Percentiles rank a stretch among this genome's conserved stretches.
These are phyloP conservation scores for Gentiana straminea DNA, from an alignment of 257 asterid species.

Conservation along the genomic window DNA sequence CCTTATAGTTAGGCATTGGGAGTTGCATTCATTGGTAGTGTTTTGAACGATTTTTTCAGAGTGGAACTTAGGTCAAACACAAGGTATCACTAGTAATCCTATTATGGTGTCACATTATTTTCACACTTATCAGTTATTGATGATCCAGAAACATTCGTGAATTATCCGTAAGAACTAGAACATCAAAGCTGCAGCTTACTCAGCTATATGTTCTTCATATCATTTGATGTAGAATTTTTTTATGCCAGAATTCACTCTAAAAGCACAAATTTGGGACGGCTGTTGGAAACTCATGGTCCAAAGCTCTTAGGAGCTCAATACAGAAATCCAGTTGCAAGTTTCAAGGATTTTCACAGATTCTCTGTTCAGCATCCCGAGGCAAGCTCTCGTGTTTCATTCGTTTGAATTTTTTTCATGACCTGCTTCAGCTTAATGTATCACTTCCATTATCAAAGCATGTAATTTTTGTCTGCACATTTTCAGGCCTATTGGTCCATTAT, in stretches of 20 bases:
- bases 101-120: background rate
- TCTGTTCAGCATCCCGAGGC: constrained; percentile 83
- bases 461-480: constrained; percentile 1
- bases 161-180: too few species aligned
- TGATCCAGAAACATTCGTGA: too few species aligned
- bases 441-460: background rate
- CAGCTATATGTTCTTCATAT: too few species aligned
- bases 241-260: constrained; percentile 41
- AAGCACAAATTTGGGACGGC: constrained; percentile 69
- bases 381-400: constrained; percentile 10
- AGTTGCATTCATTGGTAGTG: background rate
- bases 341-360: constrained; percentile 55
- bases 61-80: background rate
- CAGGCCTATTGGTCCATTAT: constrained; percentile 74
- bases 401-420: background rate
- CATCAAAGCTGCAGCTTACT: too few species aligned
- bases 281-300: constrained; percentile 77
- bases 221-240: constrained; percentile 5
- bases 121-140: too few species aligned
- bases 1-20: too few species aligned
- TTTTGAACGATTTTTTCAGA: background rate
- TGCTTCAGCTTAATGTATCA: background rate
- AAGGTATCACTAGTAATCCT: background rate
- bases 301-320: constrained; percentile 47
- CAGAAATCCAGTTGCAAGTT: constrained; percentile 74